Percentiles rank a stretch among this genome's conserved stretches.
Conservation (phyloP, 805 yeast species). For the Saccharomyces cerevisiae region DNA sequence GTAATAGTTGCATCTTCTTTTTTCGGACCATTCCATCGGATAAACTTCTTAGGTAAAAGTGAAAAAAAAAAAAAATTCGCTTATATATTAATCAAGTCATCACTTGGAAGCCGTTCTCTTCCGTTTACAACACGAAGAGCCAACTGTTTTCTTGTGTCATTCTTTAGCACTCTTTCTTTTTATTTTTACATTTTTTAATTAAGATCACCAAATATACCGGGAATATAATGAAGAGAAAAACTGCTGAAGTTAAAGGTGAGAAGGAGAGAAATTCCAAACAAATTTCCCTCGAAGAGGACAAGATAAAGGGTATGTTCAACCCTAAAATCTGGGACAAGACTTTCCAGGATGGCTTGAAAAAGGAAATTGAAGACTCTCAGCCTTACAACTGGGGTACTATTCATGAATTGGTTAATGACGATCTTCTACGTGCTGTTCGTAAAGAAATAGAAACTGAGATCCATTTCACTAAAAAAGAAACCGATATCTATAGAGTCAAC, state of each 20-base stretch:
- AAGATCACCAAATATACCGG: neutral
- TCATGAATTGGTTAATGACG: slow-evolving; percentile 62
- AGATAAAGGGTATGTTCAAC: slow-evolving; percentile 37
- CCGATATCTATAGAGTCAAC: slow-evolving; percentile 89
- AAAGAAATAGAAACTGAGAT: slow-evolving; percentile 75
- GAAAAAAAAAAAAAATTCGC: neutral
- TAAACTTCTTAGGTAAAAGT: neutral
- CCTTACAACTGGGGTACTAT: slow-evolving; percentile 93
- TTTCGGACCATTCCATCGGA: neutral
- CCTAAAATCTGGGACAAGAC: slow-evolving; percentile 39
- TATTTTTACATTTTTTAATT: neutral
- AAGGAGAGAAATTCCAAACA: slow-evolving; percentile 12
- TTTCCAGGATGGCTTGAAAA: slow-evolving; percentile 34
- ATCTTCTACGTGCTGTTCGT: slow-evolving; percentile 68
- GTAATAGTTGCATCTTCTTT: neutral
- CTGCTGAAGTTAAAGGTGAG: slow-evolving; percentile 3
- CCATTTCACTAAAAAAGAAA: slow-evolving; percentile 90
- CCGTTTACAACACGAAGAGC: neutral
- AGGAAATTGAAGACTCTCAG: slow-evolving; percentile 44
- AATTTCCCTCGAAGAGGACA: slow-evolving; percentile 22
- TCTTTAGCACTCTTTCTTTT: neutral
- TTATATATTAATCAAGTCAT: neutral
- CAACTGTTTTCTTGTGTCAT: neutral
- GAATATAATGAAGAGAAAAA: slow-evolving; percentile 11
- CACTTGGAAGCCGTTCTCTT: neutral